Conservation (phyloP, 805 yeast genomes). For the Metschnikowia lunata region DNA sequence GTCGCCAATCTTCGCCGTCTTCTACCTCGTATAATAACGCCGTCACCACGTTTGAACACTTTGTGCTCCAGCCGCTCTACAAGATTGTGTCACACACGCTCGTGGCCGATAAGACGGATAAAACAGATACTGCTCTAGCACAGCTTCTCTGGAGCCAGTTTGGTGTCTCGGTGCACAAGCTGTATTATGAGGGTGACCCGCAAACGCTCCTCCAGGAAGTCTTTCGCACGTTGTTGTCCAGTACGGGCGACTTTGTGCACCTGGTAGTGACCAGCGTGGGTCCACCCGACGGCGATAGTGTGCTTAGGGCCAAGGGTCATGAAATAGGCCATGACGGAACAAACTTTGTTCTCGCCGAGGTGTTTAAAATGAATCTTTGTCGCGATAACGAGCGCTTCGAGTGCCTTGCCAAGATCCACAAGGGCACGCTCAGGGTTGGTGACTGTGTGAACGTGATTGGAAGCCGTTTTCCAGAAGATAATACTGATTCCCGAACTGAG, state of each 20-base stretch:
- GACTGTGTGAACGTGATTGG: slow-evolving; percentile 52
- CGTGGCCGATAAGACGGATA: slow-evolving; percentile 41
- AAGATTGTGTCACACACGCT: slow-evolving; percentile 63
- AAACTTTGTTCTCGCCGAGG: slow-evolving; percentile 19
- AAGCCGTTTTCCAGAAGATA: slow-evolving; percentile 36
- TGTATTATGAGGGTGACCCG: slow-evolving; percentile 48
- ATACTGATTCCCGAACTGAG: slow-evolving; percentile 48
- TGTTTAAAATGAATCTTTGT: slow-evolving; percentile 52
- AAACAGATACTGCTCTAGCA: slow-evolving; percentile 28
- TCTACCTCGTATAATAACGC: slow-evolving; percentile 19
- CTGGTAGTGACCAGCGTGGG: slow-evolving; percentile 30
- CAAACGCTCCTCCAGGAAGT: slow-evolving; percentile 54
- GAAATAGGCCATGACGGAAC: slow-evolving; percentile 27
- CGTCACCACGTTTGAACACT: slow-evolving; percentile 51
- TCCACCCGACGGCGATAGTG: not conserved
- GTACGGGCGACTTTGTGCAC: slow-evolving; percentile 49
- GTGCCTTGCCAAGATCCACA: slow-evolving; percentile 57
- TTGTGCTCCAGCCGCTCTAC: slow-evolving; percentile 76
- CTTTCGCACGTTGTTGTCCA: slow-evolving; percentile 50
- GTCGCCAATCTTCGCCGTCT: slow-evolving; percentile 3
- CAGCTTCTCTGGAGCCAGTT: slow-evolving; percentile 46
- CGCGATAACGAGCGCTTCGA: slow-evolving; percentile 49
- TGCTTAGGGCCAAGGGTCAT: slow-evolving; percentile 4
- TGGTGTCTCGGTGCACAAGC: slow-evolving; percentile 40
- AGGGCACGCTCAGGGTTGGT: slow-evolving; percentile 54